phyloP scores from a whole-genome alignment of 108 stramenopile genomes.

The Cyclotella choctawhatcheeana region DNA sequence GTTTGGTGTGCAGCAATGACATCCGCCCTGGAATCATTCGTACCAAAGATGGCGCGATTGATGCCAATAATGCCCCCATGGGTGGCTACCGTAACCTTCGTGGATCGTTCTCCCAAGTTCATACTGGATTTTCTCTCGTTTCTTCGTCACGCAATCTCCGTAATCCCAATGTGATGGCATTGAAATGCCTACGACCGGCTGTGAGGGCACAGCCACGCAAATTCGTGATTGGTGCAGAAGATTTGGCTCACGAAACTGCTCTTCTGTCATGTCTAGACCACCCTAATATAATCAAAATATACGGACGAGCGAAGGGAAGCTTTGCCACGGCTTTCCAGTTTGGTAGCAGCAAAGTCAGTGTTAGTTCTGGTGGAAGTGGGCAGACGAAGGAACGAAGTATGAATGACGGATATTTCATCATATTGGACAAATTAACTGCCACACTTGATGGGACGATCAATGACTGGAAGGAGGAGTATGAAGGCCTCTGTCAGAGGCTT shows the following conservation, averaged over 20 bases:
- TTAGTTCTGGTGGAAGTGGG: too few relatives aligned
- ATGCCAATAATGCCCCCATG: neutral
- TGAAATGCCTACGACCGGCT: conserved; percentile 34
- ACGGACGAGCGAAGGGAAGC: conserved; percentile 26
- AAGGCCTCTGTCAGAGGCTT: too few relatives aligned
- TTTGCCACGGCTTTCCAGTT: neutral
- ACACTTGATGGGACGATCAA: conserved; percentile 72
- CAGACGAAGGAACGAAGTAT: too few relatives aligned
- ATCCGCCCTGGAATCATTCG: neutral
- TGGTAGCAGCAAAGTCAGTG: too few relatives aligned
- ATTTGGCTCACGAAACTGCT: conserved; percentile 40
- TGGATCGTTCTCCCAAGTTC: conserved; percentile 1
- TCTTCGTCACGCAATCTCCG: too few relatives aligned
- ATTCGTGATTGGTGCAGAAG: conserved; percentile 35
- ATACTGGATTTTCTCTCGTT: neutral
- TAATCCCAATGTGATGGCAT: conserved; percentile 7
- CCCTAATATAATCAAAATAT: conserved; percentile 37
- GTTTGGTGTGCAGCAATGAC: neutral
- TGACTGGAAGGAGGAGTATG: conserved; percentile 67
- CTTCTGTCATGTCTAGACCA: conserved; percentile 34
- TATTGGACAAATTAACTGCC: conserved; percentile 73
- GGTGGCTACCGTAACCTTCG: neutral
- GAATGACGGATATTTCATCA: conserved; percentile 69
- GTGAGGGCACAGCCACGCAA: conserved; percentile 14
- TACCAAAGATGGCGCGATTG: neutral